Percentiles rank a stretch among this genome's conserved stretches.
Conservation (phyloP, 2,329 filamentous ascomycete species). For the Diatrype stigma region DNA sequence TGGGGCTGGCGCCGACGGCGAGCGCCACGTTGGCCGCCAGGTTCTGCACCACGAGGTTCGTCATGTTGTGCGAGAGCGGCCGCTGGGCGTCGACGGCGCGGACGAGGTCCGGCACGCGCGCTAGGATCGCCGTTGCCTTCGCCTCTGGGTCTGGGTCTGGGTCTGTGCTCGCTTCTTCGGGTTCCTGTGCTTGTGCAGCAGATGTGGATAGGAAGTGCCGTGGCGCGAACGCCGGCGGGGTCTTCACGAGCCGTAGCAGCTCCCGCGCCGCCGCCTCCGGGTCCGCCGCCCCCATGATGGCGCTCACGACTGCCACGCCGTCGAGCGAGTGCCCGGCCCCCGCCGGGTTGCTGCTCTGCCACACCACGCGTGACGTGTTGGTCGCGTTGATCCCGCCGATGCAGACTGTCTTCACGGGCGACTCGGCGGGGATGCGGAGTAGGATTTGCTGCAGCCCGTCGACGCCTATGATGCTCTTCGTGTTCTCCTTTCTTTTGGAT, state of each 20-base stretch:
- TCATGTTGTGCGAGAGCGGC: conserved; percentile 93
- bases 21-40: conserved; percentile 89
- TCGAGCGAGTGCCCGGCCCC: conserved; percentile 58
- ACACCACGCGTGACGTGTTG: conserved; percentile 71
- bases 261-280: conserved; percentile 59
- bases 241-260: conserved; percentile 53
- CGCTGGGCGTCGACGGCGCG: conserved; percentile 56
- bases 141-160: conserved; percentile 23
- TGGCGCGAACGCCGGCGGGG: conserved; percentile 28
- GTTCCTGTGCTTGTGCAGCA: no score
- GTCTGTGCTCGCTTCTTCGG: conserved; percentile 23
- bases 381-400: conserved; percentile 82
- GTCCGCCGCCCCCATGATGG: conserved; percentile 70
- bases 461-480: conserved; percentile 75
- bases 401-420: conserved; percentile 62
- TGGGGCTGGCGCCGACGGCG: conserved; percentile 79
- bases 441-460: conserved; percentile 67
- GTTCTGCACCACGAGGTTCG: conserved; percentile 92
- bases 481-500: conserved; percentile 69
- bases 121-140: conserved; percentile 19
- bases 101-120: conserved; percentile 43
- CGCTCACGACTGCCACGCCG: conserved; percentile 85
- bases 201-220: conserved; percentile 11
- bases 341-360: conserved; percentile 49
- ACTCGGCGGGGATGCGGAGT: conserved; percentile 47